Percentiles rank a stretch among this genome's conserved stretches.
These are phyloP conservation scores for Pilasporangium apinafurcum DNA, from an alignment of 352 stramenopile genomes.

Conservation along the genomic window DNA sequence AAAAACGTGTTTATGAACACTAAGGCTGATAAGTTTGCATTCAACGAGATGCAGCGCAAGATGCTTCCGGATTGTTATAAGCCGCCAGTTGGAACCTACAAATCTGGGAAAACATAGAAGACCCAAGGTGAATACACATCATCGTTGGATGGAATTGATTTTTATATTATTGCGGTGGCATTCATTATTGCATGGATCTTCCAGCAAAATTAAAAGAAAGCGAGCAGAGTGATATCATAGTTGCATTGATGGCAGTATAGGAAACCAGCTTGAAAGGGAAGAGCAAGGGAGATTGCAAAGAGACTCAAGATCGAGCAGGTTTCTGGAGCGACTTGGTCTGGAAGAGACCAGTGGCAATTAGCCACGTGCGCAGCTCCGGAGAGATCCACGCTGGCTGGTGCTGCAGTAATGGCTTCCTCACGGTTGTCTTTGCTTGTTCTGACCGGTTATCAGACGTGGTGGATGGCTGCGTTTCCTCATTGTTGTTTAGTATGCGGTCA, in stretches of 20 bases:
- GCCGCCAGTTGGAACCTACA: slow-evolving; percentile 74
- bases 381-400: slow-evolving; percentile 63
- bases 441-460: not conserved
- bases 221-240: too few relatives aligned
- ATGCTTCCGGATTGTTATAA: slow-evolving; percentile 85
- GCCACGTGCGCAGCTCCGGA: slow-evolving; percentile 39
- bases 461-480: not conserved
- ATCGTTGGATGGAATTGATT: slow-evolving; percentile 1
- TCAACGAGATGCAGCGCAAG: slow-evolving; percentile 85
- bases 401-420: slow-evolving; percentile 14
- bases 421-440: not conserved
- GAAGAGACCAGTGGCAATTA: slow-evolving; percentile 43
- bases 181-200: too few relatives aligned
- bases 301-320: not conserved
- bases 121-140: not conserved
- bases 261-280: not conserved
- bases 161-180: slow-evolving; percentile 11
- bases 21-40: slow-evolving; percentile 80
- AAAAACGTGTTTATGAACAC: slow-evolving; percentile 84
- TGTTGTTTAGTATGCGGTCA: not conserved
- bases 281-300: not conserved
- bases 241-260: too few relatives aligned
- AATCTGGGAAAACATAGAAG: slow-evolving; percentile 66
- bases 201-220: slow-evolving; percentile 4
- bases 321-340: slow-evolving; percentile 11